Percentiles rank a stretch among this genome's conserved stretches.
phyloP scores from a whole-genome alignment of 805 yeast species.

The Metschnikowia shivogae region DNA sequence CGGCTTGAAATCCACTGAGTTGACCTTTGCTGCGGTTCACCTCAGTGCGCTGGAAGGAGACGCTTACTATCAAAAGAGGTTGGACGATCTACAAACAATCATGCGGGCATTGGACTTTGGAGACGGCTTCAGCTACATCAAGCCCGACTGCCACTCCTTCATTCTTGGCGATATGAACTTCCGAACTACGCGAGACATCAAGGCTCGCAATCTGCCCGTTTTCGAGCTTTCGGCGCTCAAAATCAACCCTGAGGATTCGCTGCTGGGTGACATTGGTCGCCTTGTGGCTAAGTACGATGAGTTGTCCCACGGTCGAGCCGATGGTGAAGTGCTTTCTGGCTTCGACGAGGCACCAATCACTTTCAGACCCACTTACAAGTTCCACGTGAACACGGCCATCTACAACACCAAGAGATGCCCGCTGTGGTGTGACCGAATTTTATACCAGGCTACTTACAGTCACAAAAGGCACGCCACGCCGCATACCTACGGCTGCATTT shows the following conservation, averaged over 20 bases:
- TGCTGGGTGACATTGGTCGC: slow-evolving; percentile 12
- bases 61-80: slow-evolving; percentile 43
- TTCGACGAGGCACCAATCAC: slow-evolving; percentile 61
- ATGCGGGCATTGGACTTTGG: slow-evolving; percentile 54
- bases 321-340: slow-evolving; percentile 51
- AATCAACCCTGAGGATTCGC: slow-evolving; percentile 18
- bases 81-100: slow-evolving; percentile 47
- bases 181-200: slow-evolving; percentile 42
- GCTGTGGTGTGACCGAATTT: slow-evolving; percentile 87
- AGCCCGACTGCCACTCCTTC: slow-evolving; percentile 56
- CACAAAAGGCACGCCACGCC: slow-evolving; percentile 22
- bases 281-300: slow-evolving; percentile 46
- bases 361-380: slow-evolving; percentile 84
- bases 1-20: slow-evolving; percentile 22
- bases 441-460: slow-evolving; percentile 48
- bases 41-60: slow-evolving; percentile 76
- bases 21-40: slow-evolving; percentile 70
- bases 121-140: slow-evolving; percentile 51
- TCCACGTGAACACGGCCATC: slow-evolving; percentile 42
- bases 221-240: slow-evolving; percentile 23
- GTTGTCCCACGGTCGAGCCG: slow-evolving; percentile 36
- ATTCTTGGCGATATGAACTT: slow-evolving; percentile 86
- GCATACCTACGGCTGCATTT: slow-evolving; percentile 46
- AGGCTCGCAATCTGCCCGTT: slow-evolving; percentile 9
- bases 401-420: slow-evolving; percentile 63